These are phyloP conservation scores for Candida michaelii DNA, from an alignment of 805 yeast species.

Conservation along the genomic window DNA sequence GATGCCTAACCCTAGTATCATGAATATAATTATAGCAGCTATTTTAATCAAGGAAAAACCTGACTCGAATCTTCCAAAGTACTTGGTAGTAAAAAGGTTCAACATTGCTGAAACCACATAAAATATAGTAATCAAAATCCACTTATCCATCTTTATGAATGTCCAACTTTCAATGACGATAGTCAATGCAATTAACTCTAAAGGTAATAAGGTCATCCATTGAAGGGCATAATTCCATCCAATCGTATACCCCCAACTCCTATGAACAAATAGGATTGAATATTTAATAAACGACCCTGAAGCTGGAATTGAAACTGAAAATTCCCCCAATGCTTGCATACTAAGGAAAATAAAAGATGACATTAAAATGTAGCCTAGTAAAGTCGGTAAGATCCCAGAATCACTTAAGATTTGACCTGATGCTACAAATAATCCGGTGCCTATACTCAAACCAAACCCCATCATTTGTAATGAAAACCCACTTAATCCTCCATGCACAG, in stretches of 20 bases:
- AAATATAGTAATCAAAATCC: slow-evolving; percentile 64
- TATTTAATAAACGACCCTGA: slow-evolving; percentile 69
- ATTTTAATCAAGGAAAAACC: slow-evolving; percentile 71
- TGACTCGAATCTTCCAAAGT: slow-evolving; percentile 72
- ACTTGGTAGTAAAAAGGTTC: slow-evolving; percentile 66
- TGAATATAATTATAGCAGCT: slow-evolving; percentile 64
- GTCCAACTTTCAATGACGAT: slow-evolving; percentile 61
- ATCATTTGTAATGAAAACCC: slow-evolving; percentile 43
- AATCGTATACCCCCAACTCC: slow-evolving; percentile 67
- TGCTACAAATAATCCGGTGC: slow-evolving; percentile 74
- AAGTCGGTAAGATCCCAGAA: slow-evolving; percentile 69
- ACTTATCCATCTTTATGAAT: slow-evolving; percentile 36
- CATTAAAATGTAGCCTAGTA: slow-evolving; percentile 64
- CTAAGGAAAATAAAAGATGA: slow-evolving; percentile 63
- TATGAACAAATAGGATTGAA: slow-evolving; percentile 61
- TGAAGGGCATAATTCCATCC: slow-evolving; percentile 77
- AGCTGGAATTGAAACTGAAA: slow-evolving; percentile 78
- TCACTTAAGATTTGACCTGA: slow-evolving; percentile 51
- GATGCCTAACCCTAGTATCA: slow-evolving; percentile 63
- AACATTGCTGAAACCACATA: slow-evolving; percentile 52
- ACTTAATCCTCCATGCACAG: neutral
- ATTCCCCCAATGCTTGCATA: slow-evolving; percentile 73
- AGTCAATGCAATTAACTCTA: slow-evolving; percentile 70
- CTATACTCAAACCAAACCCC: slow-evolving; percentile 77
- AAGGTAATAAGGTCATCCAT: slow-evolving; percentile 74